phyloP scores from a whole-genome alignment of 2,329 filamentous ascomycete species.

The Helicocarpus griseus region DNA sequence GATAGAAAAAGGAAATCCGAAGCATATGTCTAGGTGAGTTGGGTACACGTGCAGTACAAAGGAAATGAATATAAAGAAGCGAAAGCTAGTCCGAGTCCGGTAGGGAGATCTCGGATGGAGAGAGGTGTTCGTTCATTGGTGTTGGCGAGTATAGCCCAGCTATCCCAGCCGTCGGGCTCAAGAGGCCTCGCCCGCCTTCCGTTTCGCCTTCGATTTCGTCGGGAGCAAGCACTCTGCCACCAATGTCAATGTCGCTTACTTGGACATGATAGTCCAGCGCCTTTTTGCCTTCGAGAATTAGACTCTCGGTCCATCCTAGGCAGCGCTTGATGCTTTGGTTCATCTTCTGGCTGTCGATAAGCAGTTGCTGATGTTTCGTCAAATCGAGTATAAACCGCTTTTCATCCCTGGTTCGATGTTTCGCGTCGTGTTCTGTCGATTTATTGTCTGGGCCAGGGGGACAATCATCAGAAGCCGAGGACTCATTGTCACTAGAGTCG shows the following conservation, averaged over 20 bases:
- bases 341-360: conserved; percentile 87
- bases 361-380: conserved; percentile 75
- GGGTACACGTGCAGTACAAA: background rate
- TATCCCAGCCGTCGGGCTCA: conserved; percentile 20
- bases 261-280: conserved; percentile 75
- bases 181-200: conserved; percentile 22
- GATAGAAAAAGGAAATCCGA: background rate
- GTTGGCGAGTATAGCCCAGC: background rate
- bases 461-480: conserved; percentile 26
- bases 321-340: conserved; percentile 90
- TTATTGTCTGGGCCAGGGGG: conserved; percentile 26
- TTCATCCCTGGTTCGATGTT: conserved; percentile 64
- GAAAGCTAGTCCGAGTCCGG: background rate
- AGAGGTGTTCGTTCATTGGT: background rate
- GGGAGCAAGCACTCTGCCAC: conserved; percentile 64
- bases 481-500: conserved; percentile 31
- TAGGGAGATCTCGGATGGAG: background rate
- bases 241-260: conserved; percentile 69
- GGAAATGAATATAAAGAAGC: background rate
- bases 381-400: conserved; percentile 76
- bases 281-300: conserved; percentile 81
- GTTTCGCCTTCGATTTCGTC: conserved; percentile 50
- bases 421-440: conserved; percentile 30
- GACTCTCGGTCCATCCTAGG: conserved; percentile 76
- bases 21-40: background rate